Evolutionary conservation across 352 stramenopile genomes (phyloP).

Genomic region (Achlya hypogyna): DNA sequence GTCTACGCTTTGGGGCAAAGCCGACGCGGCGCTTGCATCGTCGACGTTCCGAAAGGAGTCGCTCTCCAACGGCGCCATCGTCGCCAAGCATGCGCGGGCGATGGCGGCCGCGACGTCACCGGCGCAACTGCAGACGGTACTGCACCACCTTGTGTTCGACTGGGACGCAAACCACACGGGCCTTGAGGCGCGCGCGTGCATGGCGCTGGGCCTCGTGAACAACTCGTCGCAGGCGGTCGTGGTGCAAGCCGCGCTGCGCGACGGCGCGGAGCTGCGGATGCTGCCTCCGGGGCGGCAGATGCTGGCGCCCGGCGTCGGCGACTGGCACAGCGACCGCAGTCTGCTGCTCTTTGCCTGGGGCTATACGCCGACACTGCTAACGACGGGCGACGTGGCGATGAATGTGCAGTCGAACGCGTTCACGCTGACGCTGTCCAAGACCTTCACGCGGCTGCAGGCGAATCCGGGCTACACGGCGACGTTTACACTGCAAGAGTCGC

Average conservation of each 20-base stretch:
- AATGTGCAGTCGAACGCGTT: slow-evolving; percentile 76
- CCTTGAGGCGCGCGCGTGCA: slow-evolving; percentile 61
- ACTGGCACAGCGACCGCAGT: slow-evolving; percentile 55
- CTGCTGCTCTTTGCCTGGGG: slow-evolving; percentile 76
- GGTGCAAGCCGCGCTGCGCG: slow-evolving; percentile 54
- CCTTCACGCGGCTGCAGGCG: slow-evolving; percentile 56
- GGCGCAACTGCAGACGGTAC: slow-evolving; percentile 45
- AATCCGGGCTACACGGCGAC: slow-evolving; percentile 76
- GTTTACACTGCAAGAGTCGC: slow-evolving; percentile 73
- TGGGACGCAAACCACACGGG: slow-evolving; percentile 82
- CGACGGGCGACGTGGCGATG: slow-evolving; percentile 76
- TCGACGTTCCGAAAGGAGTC: slow-evolving; percentile 52
- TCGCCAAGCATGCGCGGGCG: slow-evolving; percentile 56
- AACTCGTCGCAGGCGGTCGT: slow-evolving; percentile 71
- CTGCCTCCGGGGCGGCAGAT: slow-evolving; percentile 46
- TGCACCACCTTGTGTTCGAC: slow-evolving; percentile 73
- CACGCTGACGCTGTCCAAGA: slow-evolving; percentile 70
- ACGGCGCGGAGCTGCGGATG: slow-evolving; percentile 62
- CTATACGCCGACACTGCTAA: slow-evolving; percentile 76
- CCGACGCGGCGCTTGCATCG: slow-evolving; percentile 39
- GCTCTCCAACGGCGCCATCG: slow-evolving; percentile 62
- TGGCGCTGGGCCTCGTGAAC: slow-evolving; percentile 65
- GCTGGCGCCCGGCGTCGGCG: slow-evolving; percentile 41
- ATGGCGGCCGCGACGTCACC: slow-evolving; percentile 38
- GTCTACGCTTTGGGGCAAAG: slow-evolving; percentile 72